A percentile compares a stretch with the other conserved stretches of the same genome.
These are phyloP conservation scores for Phytophthora brassicae DNA, from an alignment of 352 stramenopile genomes.

Conservation along the genomic window DNA sequence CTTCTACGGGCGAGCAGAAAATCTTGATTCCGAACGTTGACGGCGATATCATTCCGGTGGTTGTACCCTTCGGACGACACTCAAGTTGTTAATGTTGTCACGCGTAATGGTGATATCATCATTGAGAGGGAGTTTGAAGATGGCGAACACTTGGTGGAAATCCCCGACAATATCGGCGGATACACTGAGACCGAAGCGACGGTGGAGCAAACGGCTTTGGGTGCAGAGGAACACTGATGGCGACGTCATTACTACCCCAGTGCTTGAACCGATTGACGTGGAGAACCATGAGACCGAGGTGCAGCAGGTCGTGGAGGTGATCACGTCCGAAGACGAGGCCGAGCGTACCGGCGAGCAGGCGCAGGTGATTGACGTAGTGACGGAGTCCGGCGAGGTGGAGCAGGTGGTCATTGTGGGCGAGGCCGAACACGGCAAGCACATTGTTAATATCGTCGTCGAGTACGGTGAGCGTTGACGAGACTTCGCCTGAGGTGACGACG, in stretches of 20 bases:
- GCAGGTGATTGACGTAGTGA: constrained; percentile 15
- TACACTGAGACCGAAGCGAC: background rate
- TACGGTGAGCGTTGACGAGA: background rate
- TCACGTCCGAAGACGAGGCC: constrained; percentile 17
- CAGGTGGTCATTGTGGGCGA: constrained; percentile 1
- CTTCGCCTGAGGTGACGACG: background rate
- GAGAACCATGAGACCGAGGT: background rate
- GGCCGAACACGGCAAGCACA: constrained; percentile 5
- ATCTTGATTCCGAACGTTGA: constrained; percentile 25
- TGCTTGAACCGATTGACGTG: too few species aligned
- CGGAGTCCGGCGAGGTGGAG: background rate
- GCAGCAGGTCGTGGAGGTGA: background rate
- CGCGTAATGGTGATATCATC: constrained; percentile 13
- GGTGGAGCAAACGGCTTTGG: too few species aligned
- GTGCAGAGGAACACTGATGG: too few species aligned
- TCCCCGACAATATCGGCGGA: background rate
- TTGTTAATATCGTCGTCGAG: background rate
- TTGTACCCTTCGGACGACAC: constrained; percentile 8
- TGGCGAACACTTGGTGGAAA: constrained; percentile 4
- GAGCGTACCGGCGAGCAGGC: background rate
- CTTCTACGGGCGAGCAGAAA: constrained; percentile 24
- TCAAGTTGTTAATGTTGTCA: constrained; percentile 22
- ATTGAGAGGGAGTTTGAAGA: constrained; percentile 8
- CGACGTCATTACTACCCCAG: too few species aligned
- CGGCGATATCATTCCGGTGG: constrained; percentile 22